These are phyloP conservation scores for Vinca minor DNA, from an alignment of 257 asterid genomes.

Conservation along the genomic window DNA sequence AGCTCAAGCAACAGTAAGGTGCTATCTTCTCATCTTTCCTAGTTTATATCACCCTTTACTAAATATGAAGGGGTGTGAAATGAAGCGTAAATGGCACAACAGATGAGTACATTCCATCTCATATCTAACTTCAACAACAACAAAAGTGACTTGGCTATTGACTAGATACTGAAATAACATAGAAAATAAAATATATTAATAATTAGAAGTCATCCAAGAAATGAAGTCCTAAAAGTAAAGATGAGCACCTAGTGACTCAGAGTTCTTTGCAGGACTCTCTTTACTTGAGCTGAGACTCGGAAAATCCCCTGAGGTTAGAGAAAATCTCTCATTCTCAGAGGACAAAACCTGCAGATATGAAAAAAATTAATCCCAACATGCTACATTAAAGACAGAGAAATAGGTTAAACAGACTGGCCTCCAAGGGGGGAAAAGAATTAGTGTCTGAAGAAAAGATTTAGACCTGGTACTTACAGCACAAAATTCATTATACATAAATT, in stretches of 20 bases:
- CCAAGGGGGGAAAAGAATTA: background rate
- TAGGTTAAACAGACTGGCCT: too few relatives aligned
- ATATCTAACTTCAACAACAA: background rate
- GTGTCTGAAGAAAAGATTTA: constrained; percentile 7
- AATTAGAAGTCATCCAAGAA: background rate
- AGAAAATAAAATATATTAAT: background rate
- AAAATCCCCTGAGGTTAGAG: constrained; percentile 87
- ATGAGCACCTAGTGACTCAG: constrained; percentile 52
- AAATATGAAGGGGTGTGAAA: background rate
- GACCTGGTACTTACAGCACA: too few relatives aligned
- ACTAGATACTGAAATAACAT: background rate
- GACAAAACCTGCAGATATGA: constrained; percentile 55
- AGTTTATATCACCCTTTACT: background rate
- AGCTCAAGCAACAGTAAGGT: background rate
- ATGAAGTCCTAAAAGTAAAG: background rate
- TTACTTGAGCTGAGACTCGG: constrained; percentile 78
- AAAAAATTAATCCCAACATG: background rate
- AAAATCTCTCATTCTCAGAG: constrained; percentile 62
- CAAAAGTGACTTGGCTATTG: background rate
- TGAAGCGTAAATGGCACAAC: background rate
- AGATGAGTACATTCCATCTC: background rate
- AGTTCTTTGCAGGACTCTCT: constrained; percentile 45
- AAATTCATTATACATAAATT: background rate
- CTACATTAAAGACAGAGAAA: background rate
- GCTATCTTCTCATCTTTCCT: background rate